Conservation (phyloP, 73 alveolate genomes). For the Breviolum minutum region DNA sequence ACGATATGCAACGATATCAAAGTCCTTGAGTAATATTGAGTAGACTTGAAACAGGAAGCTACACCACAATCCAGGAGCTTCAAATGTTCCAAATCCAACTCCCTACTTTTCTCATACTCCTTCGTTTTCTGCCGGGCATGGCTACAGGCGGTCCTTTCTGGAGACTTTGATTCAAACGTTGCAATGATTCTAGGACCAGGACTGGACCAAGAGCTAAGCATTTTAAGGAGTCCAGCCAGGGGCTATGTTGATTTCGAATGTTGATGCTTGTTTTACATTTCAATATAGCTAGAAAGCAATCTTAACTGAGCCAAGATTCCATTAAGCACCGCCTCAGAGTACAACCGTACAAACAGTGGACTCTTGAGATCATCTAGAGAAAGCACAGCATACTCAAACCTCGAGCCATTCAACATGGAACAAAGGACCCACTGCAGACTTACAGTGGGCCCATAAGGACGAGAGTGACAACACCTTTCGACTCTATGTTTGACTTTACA, state of each 20-base stretch:
- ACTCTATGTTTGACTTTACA: not conserved
- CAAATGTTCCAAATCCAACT: not conserved
- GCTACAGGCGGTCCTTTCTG: no score
- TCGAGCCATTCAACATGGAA: not conserved
- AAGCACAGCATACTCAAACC: not conserved
- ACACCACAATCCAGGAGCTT: not conserved
- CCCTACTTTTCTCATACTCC: no score
- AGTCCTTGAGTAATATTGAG: not conserved
- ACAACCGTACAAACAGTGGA: not conserved
- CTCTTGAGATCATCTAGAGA: not conserved
- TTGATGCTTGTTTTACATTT: not conserved
- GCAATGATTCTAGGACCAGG: not conserved
- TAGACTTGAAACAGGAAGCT: not conserved
- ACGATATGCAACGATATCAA: not conserved
- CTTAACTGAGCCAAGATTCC: not conserved
- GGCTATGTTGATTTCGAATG: no score
- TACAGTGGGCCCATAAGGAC: not conserved
- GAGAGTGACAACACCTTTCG: not conserved
- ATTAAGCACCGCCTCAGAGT: slow-evolving; percentile 9
- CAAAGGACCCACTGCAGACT: not conserved
- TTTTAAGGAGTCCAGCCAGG: not conserved
- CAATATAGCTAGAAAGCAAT: not conserved
- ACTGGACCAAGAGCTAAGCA: not conserved
- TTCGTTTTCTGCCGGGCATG: no score
- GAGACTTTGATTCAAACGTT: not conserved